Conservation (phyloP, 352 stramenopile genomes). For the Phytophthora macrochlamydospora region DNA sequence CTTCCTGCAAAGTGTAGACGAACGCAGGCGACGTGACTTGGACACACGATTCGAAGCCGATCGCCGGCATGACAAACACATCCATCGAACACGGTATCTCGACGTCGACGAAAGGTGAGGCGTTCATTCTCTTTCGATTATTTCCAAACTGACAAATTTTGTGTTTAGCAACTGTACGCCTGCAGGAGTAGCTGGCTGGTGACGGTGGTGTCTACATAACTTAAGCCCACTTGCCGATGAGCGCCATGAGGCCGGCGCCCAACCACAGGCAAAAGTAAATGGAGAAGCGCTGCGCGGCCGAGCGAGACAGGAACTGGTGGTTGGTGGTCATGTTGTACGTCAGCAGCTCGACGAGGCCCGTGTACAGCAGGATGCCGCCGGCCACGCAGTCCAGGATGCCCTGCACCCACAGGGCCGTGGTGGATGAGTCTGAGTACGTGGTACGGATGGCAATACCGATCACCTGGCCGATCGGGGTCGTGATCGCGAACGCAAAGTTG, state of each 20-base stretch:
- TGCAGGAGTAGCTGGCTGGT: too few relatives aligned
- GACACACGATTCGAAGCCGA: too few relatives aligned
- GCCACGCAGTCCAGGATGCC: constrained; percentile 45
- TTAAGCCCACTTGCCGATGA: constrained; percentile 78
- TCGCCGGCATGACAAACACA: too few relatives aligned
- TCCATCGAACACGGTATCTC: too few relatives aligned
- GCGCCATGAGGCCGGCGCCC: constrained; percentile 59
- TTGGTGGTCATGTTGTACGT: constrained; percentile 80
- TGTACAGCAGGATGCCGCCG: too few relatives aligned
- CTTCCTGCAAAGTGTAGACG: too few relatives aligned
- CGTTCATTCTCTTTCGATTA: too few relatives aligned
- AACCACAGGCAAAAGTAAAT: constrained; percentile 58
- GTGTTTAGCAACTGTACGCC: too few relatives aligned
- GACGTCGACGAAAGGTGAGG: too few relatives aligned
- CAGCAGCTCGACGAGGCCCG: constrained; percentile 59
- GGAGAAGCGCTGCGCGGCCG: constrained; percentile 35
- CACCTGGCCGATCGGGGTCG: constrained; percentile 55
- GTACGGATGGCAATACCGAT: constrained; percentile 63
- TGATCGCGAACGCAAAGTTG: constrained; percentile 58
- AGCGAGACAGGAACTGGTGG: constrained; percentile 51
- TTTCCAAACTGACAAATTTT: too few relatives aligned
- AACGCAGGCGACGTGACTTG: too few relatives aligned
- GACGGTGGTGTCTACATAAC: neutral
- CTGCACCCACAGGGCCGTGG: constrained; percentile 59
- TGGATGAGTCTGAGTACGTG: constrained; percentile 55